Evolutionary conservation across 345 rosid species (phyloP), one percentile per base, ranked within the genome.

Genomic region (Gossypium arboreum): DNA sequence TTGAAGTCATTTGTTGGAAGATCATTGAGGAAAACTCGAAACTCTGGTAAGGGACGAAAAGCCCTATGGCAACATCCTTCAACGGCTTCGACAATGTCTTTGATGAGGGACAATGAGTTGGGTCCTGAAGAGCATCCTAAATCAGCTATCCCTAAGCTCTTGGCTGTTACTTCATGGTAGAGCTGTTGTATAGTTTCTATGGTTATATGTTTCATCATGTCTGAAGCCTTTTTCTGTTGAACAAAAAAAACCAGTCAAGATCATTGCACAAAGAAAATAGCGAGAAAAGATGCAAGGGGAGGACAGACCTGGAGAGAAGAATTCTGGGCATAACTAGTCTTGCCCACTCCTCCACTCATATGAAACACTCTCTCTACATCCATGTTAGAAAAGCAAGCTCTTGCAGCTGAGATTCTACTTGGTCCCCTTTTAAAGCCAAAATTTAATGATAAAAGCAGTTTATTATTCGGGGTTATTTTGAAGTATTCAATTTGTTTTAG

Each of bases 51-150:
- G 4, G 85, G 81, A 9, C 71, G 63, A 71, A 27, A 75, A 63
- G 75, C 57, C 73, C 75, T 78, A 45, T 20, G 48, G 43, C 74
- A 55, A 75, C 75, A 77, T 56, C 50, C n/a, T 73, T 85, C 81
- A 15, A 89, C 66, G 22, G 85, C 75, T 76, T 79, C 83, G 20
- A 85, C 79, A 12, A 87, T 77, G 18, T 89, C 86, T 81, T 54
- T 83, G 77, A 89, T 72, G 60, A 80, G 82, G n/a, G 93, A 74
- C 0, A 89, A 79, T 10, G 96, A 79, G 82, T 88, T 94, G 73
- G 93, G 93, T 63, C 98, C 97, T 9, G 96, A 89, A 44, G 98
- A 90, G 78, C 98, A 92, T 1, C 98, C 98, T 67, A 94, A 47
- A 82, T 92, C 97, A 58, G 96, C 97, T 17, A 94, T 84, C 72